Evolutionary conservation across 495 filamentous ascomycete species (phyloP), one percentile per base, ranked within the genome.

Genomic region (Polyplosphaeria fusca): DNA sequence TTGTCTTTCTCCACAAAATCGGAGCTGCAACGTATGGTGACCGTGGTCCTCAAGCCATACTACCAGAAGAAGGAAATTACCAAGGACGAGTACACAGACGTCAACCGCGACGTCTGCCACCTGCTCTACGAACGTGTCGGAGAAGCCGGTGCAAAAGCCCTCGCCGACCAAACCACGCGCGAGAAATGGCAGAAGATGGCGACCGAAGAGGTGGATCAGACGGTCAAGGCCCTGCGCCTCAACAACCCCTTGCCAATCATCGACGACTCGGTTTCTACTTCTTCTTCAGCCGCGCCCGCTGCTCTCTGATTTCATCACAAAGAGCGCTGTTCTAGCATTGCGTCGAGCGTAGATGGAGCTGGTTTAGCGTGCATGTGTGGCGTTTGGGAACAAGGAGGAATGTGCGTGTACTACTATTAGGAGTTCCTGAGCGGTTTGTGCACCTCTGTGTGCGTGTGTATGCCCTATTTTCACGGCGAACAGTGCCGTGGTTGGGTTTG

Each of bases 121-220:
- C 85, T 81, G 71, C 73, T 96, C n/a, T 96, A 96, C 67, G 87
- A 94, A 35, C 81, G 82, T 32, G 82, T 91, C 13, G 81, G 79
- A 4, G 82, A 85, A 41, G 74, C 76, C 0, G 75, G 50, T 19
- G 46, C 63, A 3, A 25, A 79, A n/a, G 70, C 73, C 2, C 68
- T 86, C 9, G 77, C 82, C 27, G 74, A 80, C 9, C 55, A 70
- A 26, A 77, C 80, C 12, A 76, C 79, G 32, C 78, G 79, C 56
- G 76, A 78, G 28, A 73, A 73, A 5, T 85, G 88, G 70, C 86
- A 92, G 71, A 78, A 76, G 63, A 74, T 85, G 44, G 91, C 89
- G 5, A 79, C 73, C 7, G 76, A 82, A 5, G 88, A 95, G 72
- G 91, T 96, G 0, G 79, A 79, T 27, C 82, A 77, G 46, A 88